Evolutionary conservation across 176 grass and related monocot species (phyloP).

Genomic region (Cenchrus fungigraminus): DNA sequence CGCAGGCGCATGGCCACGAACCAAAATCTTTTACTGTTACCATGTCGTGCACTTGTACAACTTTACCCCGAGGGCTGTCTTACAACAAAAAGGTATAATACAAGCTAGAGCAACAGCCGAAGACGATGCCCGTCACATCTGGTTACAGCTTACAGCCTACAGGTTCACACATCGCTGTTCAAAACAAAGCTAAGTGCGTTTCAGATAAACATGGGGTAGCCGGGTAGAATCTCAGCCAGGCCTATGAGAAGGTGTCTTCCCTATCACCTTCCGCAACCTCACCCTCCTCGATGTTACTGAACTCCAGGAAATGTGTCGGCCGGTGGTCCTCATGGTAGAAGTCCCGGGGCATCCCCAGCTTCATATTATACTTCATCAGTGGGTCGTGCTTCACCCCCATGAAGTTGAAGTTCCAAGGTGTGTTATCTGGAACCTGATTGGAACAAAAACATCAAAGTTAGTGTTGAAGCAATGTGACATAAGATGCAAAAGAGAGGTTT

Average conservation of each 20-base stretch:
- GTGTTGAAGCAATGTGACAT: background rate
- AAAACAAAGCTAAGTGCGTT: constrained; percentile 20
- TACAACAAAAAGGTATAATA: constrained; percentile 37
- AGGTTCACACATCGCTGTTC: constrained; percentile 9
- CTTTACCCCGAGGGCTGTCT: constrained; percentile 6
- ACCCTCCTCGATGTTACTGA: constrained; percentile 89
- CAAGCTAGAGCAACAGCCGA: background rate
- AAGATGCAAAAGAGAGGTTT: background rate
- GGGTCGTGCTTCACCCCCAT: constrained; percentile 97
- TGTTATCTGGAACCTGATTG: constrained; percentile 80
- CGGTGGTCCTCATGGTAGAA: constrained; percentile 96
- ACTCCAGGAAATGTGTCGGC: constrained; percentile 90
- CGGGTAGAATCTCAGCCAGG: too few relatives aligned
- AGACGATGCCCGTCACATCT: background rate
- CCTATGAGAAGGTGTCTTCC: constrained; percentile 84
- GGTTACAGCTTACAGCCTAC: background rate
- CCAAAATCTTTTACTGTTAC: constrained; percentile 23
- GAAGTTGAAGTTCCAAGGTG: constrained; percentile 97
- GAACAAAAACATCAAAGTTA: background rate
- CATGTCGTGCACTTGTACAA: constrained; percentile 32
- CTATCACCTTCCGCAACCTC: constrained; percentile 76
- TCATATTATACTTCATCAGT: constrained; percentile 80
- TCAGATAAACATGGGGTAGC: background rate
- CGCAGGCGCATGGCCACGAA: background rate
- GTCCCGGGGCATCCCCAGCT: constrained; percentile 81